phyloP scores from a whole-genome alignment of 305 asterid species.

The Striga hermonthica region DNA sequence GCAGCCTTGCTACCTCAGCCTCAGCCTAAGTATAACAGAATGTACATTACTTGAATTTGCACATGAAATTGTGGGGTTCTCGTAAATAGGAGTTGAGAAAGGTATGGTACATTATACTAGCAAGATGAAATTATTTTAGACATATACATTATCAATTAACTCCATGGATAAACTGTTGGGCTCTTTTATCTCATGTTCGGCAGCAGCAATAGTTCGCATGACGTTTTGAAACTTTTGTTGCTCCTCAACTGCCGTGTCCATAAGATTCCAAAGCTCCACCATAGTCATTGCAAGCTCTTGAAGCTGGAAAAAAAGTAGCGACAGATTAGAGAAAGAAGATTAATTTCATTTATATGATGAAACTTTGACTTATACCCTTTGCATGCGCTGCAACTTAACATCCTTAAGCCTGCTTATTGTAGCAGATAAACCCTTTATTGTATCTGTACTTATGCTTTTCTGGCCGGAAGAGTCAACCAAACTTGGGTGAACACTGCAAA shows the following conservation, averaged over 20 bases:
- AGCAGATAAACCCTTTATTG: constrained; percentile 53
- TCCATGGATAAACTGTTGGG: constrained; percentile 61
- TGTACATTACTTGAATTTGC: constrained; percentile 14
- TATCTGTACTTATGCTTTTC: constrained; percentile 50
- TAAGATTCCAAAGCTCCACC: constrained; percentile 85
- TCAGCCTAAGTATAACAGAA: constrained; percentile 60
- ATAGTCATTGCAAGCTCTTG: constrained; percentile 77
- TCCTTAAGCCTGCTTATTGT: constrained; percentile 46
- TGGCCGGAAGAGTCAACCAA: constrained; percentile 43
- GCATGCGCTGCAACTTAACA: constrained; percentile 67
- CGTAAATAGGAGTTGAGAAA: not conserved
- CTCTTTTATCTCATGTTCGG: constrained; percentile 70
- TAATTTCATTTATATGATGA: constrained; percentile 24
- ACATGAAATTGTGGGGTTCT: not conserved
- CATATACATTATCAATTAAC: constrained; percentile 48
- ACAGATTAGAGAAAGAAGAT: constrained; percentile 26
- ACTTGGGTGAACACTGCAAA: constrained; percentile 56
- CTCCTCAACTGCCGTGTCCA: constrained; percentile 82
- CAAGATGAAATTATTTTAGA: constrained; percentile 7
- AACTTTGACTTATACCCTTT: constrained; percentile 44
- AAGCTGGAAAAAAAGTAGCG: constrained; percentile 60
- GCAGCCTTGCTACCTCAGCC: constrained; percentile 66
- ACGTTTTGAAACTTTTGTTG: constrained; percentile 67
- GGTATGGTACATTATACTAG: no score
- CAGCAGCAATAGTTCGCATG: constrained; percentile 58